These are phyloP conservation scores for Globisporangium cystogenes DNA, from an alignment of 352 stramenopile species.

Conservation along the genomic window DNA sequence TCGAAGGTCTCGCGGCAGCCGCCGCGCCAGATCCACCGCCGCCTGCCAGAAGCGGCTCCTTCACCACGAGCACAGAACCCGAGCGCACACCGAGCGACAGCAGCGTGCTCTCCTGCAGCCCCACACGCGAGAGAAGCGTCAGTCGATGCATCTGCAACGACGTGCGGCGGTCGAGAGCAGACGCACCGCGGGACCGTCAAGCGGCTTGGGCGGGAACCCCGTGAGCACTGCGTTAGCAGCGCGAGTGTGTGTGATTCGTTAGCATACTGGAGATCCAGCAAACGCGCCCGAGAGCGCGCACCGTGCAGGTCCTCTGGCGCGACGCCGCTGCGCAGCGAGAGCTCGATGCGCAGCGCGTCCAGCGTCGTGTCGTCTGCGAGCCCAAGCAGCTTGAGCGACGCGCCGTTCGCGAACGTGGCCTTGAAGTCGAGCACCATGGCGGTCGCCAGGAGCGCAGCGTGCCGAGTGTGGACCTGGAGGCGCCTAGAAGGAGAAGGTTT, in stretches of 20 bases:
- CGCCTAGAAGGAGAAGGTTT: too few relatives aligned
- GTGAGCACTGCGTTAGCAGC: constrained; percentile 52
- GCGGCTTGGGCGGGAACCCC: constrained; percentile 63
- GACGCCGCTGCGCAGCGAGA: constrained; percentile 59
- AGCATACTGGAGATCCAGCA: too few relatives aligned
- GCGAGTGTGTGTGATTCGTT: too few relatives aligned
- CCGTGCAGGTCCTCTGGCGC: constrained; percentile 57
- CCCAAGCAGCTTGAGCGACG: constrained; percentile 65
- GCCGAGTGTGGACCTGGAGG: too few relatives aligned
- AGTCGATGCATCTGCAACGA: neutral
- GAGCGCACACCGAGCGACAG: constrained; percentile 49
- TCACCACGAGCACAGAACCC: constrained; percentile 68
- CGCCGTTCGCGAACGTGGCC: constrained; percentile 66
- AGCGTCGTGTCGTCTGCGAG: constrained; percentile 57
- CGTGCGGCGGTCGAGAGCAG: too few relatives aligned
- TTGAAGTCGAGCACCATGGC: constrained; percentile 49
- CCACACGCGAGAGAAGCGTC: neutral
- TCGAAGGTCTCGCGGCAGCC: constrained; percentile 20
- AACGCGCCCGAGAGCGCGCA: too few relatives aligned
- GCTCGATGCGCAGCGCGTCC: constrained; percentile 37
- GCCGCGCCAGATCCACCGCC: constrained; percentile 2
- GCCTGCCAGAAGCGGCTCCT: constrained; percentile 34
- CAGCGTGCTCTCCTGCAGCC: constrained; percentile 36
- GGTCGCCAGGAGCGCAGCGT: too few relatives aligned
- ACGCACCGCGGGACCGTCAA: constrained; percentile 56